Conservation (phyloP, 1,284 basidiomycete species). For the Laetiporus sulphureus region DNA sequence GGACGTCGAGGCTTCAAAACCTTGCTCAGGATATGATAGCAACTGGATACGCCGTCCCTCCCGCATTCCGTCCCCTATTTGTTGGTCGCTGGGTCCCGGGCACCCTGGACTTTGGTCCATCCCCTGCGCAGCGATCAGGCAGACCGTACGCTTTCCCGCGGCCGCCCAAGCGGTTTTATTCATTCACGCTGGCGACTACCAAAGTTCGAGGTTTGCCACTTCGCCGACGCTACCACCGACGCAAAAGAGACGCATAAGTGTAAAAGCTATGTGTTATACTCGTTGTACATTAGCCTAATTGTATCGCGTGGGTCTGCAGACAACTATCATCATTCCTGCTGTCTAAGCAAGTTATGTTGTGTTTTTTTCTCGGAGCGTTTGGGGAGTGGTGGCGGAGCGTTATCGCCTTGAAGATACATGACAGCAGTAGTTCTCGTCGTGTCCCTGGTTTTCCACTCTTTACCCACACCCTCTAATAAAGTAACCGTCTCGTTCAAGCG, state of each 20-base stretch:
- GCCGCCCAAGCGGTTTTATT: conserved; percentile 13
- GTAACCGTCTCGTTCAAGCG: conserved; percentile 36
- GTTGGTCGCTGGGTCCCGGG: conserved; percentile 28
- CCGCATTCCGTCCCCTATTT: conserved; percentile 37
- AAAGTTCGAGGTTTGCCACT: conserved; percentile 38
- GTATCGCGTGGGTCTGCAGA: too few relatives aligned
- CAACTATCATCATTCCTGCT: too few relatives aligned
- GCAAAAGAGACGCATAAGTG: too few relatives aligned
- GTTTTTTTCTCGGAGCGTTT: conserved; percentile 5
- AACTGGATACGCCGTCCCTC: conserved; percentile 40
- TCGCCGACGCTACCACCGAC: not conserved
- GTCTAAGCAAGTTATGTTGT: too few relatives aligned
- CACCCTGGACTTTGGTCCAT: conserved; percentile 12
- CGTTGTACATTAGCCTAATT: too few relatives aligned
- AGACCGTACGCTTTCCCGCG: conserved; percentile 29
- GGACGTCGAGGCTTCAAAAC: conserved; percentile 36
- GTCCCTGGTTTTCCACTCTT: conserved; percentile 45
- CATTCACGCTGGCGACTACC: conserved; percentile 24
- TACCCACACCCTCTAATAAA: conserved; percentile 37
- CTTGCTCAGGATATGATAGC: conserved; percentile 39
- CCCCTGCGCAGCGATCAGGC: conserved; percentile 4
- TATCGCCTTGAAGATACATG: conserved; percentile 34
- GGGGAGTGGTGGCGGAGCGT: conserved; percentile 10
- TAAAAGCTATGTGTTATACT: too few relatives aligned
- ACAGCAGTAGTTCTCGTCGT: conserved; percentile 31